Evolutionary conservation across 106 monocot species (phyloP).

Genomic region (Triglochin maritima): DNA sequence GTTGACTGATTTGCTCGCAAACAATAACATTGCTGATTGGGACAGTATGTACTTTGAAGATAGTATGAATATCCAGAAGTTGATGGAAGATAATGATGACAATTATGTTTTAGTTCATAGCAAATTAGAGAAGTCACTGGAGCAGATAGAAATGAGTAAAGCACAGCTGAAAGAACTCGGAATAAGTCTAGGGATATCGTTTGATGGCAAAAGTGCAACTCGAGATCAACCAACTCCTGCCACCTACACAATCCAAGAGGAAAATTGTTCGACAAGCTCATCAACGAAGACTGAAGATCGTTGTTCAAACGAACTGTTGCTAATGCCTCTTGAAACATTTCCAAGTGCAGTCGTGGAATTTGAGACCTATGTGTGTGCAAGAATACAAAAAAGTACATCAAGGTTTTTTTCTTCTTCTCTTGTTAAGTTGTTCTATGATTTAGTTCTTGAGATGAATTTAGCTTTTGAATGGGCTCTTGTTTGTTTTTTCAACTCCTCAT

Average conservation of each 20-base stretch:
- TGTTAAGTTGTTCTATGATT: not conserved
- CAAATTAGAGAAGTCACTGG: not conserved
- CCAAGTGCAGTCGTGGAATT: slow-evolving; percentile 22
- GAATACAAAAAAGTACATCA: slow-evolving; percentile 14
- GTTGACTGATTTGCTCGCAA: not conserved
- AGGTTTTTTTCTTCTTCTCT: slow-evolving; percentile 31
- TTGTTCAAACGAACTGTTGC: slow-evolving; percentile 5
- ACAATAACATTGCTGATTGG: not conserved
- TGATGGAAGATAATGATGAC: slow-evolving; percentile 1
- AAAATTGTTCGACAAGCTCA: not conserved
- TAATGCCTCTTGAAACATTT: slow-evolving; percentile 15
- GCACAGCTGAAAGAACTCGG: slow-evolving; percentile 1
- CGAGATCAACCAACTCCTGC: not conserved
- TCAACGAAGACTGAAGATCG: not conserved
- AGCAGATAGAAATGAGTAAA: not conserved
- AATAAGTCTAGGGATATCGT: slow-evolving; percentile 2
- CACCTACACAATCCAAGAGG: too few species aligned
- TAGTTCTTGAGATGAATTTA: not conserved
- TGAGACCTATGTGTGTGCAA: slow-evolving; percentile 21
- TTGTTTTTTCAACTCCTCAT: too few species aligned
- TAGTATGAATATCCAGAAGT: not conserved
- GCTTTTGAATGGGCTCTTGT: not conserved
- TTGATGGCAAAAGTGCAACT: not conserved
- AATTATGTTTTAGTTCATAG: slow-evolving; percentile 3
- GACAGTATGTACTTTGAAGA: not conserved